phyloP scores from a whole-genome alignment of 768 basidiomycete species.

The Phaeotremella skinneri region DNA sequence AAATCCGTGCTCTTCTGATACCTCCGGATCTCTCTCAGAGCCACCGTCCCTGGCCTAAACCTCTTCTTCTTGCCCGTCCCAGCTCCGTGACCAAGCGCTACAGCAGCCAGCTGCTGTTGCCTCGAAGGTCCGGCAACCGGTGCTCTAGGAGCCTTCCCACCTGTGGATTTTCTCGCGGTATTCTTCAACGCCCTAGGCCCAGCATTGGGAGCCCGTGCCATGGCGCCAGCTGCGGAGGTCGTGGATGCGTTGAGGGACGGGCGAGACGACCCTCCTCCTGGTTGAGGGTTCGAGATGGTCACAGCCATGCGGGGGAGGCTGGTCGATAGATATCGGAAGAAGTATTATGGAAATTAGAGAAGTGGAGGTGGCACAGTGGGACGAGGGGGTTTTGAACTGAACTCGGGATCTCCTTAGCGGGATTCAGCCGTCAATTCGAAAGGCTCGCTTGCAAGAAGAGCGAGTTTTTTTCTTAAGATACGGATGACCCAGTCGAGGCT shows the following conservation, averaged over 20 bases:
- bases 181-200: conserved; percentile 24
- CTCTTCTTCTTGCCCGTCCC: conserved; percentile 57
- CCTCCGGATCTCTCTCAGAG: conserved; percentile 85
- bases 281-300: conserved; percentile 12
- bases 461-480: no score
- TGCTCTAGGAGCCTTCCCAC: conserved; percentile 57
- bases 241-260: background rate
- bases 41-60: conserved; percentile 87
- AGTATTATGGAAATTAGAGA: background rate
- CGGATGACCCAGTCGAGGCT: no score
- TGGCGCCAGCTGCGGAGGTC: background rate
- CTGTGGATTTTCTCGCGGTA: conserved; percentile 84
- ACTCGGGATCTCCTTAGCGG: no score
- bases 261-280: conserved; percentile 5
- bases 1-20: conserved; percentile 93
- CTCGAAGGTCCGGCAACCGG: background rate
- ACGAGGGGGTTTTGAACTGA: conserved; percentile 11
- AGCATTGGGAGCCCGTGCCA: background rate
- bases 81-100: conserved; percentile 3
- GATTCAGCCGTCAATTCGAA: no score
- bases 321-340: conserved; percentile 2
- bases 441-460: no score
- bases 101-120: conserved; percentile 1
- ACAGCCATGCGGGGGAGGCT: conserved; percentile 7
- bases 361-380: conserved; percentile 15